Percentiles rank a stretch among this genome's conserved stretches.
phyloP scores from a whole-genome alignment of 148 eudicot genomes.

The Camellia granthamiana region DNA sequence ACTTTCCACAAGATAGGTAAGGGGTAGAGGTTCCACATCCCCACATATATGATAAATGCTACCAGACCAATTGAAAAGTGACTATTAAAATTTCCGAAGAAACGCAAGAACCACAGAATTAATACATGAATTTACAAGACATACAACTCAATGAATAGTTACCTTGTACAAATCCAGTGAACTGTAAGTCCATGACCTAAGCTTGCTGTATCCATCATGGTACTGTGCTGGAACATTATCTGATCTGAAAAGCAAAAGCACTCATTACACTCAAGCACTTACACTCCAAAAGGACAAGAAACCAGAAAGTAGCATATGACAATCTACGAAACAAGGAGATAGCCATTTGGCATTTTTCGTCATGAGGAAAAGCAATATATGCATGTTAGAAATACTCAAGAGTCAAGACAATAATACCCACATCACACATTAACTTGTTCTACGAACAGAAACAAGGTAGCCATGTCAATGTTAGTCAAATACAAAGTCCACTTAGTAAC shows the following conservation, averaged over 20 bases:
- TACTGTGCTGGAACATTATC: constrained; percentile 77
- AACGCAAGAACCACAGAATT: constrained; percentile 4
- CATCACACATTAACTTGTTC: too few species aligned
- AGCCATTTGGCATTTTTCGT: background rate
- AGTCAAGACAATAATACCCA: background rate
- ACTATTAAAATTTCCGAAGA: background rate
- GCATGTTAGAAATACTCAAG: constrained; percentile 7
- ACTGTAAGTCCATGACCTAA: constrained; percentile 88
- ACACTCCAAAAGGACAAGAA: constrained; percentile 1
- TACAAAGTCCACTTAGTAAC: background rate
- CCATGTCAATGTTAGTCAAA: background rate
- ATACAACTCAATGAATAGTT: constrained; percentile 11
- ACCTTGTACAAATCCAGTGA: constrained; percentile 93
- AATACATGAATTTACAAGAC: background rate
- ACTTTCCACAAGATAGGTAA: background rate
- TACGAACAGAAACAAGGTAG: background rate
- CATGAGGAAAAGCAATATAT: background rate
- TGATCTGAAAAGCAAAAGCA: constrained; percentile 43
- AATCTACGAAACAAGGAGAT: background rate
- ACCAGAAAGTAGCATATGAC: background rate
- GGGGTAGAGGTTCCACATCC: background rate
- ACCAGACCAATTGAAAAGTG: background rate
- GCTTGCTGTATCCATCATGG: constrained; percentile 88
- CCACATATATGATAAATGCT: background rate
- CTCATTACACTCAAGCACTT: background rate